phyloP scores from a whole-genome alignment of 2,329 filamentous ascomycete genomes.

The Epichloe sibirici region DNA sequence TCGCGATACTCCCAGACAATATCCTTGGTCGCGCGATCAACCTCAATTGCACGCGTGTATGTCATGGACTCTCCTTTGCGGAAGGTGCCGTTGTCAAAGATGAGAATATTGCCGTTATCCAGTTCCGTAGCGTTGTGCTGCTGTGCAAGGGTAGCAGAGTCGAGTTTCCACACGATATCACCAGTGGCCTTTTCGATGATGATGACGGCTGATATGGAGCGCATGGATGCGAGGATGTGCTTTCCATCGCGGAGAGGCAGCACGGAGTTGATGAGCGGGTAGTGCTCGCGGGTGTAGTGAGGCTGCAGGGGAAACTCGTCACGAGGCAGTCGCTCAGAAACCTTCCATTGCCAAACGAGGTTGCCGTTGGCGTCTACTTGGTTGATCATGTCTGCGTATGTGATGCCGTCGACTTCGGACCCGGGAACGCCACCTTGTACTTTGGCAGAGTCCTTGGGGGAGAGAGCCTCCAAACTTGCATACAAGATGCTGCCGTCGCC shows the following conservation, averaged over 20 bases:
- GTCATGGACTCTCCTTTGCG: constrained; percentile 17
- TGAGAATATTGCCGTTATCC: constrained; percentile 19
- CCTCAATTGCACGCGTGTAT: constrained; percentile 16
- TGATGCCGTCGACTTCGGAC: constrained; percentile 15
- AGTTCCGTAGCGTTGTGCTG: constrained; percentile 20
- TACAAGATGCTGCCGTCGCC: constrained; percentile 17
- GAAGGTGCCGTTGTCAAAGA: constrained; percentile 19
- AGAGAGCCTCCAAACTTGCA: constrained; percentile 16
- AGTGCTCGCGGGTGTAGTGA: constrained; percentile 20
- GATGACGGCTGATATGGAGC: constrained; percentile 17
- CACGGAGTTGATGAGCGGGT: constrained; percentile 19
- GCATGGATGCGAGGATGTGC: constrained; percentile 17
- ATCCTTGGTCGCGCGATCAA: constrained; percentile 12
- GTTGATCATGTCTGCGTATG: constrained; percentile 18
- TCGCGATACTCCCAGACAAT: constrained; percentile 20
- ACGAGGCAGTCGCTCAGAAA: constrained; percentile 14
- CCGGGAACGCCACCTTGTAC: constrained; percentile 16
- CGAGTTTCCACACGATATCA: constrained; percentile 17
- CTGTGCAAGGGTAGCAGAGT: constrained; percentile 13
- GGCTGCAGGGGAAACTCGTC: constrained; percentile 17
- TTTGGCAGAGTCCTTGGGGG: constrained; percentile 13
- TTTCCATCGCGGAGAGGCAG: constrained; percentile 16
- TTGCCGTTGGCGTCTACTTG: constrained; percentile 15
- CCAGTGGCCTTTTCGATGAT: constrained; percentile 16
- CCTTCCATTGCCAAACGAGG: constrained; percentile 18